Base-by-base conservation (phyloP, 176 grass and related monocot species). In the Dendrocalamus sinicus region DNA sequence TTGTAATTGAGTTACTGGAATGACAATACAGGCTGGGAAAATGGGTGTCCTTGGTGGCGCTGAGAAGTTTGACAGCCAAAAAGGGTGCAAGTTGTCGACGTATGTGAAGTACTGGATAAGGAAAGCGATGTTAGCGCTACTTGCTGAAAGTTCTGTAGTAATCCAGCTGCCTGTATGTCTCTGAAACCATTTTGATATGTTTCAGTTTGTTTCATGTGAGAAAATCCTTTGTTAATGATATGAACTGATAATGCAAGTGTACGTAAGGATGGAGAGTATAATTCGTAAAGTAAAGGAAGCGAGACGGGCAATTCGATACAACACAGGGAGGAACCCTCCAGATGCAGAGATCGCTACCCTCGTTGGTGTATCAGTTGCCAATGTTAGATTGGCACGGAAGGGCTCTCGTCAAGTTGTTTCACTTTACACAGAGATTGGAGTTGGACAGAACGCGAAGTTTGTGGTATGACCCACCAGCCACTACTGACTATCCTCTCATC, bases 51-150 rank as follows among this genome's bases (percentile, higher is more conserved):
- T 98, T 45, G 85, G 90, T 71, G 96, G 96, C 12, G 91, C 93
- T 0, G 96, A 95, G 81, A 98, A 85, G 82, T 98, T 93, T 71
- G 90, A 95, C 81, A 88, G 63, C 64, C 78, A 78, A 30, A 92
- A 85, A 67, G 96, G 93, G 41, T 89, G 78, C 83, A 92, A 89
- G 60, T 98, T 98, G 90, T 95, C 96, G 48, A 92, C 89, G 3
- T 98, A 98, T 75, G 82, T 95, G 51, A 87, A 89, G 82, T 93
- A 95, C 79, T 98, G 96, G 93, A 98, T 98, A 54, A 90, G 89
- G 84, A 98, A 95, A 87, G 81, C 91, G 59, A 93, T 95, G 83
- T 77, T 95, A 60, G 86, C 91, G 28, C 74, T 90, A 37, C 87
- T 98, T 10, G 89, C 53, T 22, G 85, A 89, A 35, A 82, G 91